Evolutionary conservation across 1,139 yeast genomes (phyloP).

Genomic region (Candida tropicalis): DNA sequence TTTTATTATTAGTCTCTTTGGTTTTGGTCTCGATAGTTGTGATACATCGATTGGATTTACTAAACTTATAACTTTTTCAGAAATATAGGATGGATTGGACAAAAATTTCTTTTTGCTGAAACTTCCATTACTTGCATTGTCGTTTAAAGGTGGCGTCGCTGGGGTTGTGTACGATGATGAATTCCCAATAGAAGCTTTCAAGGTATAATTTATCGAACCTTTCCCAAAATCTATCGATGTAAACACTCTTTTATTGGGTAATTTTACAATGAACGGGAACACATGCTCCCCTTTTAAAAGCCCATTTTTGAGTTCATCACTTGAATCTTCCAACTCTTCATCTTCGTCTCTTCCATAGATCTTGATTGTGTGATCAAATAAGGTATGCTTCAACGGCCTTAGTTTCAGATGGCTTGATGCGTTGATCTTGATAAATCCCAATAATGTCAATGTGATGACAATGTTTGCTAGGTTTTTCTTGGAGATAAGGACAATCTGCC

Average conservation of each 20-base stretch:
- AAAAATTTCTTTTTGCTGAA: conserved; percentile 20
- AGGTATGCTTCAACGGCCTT: conserved; percentile 50
- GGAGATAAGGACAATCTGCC: conserved; percentile 59
- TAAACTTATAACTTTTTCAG: conserved; percentile 61
- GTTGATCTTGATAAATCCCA: conserved; percentile 60
- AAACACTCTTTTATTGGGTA: conserved; percentile 70
- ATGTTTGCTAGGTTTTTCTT: conserved; percentile 59
- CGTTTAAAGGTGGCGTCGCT: conserved; percentile 11
- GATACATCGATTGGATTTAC: conserved; percentile 77
- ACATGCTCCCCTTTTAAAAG: conserved; percentile 80
- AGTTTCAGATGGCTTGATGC: conserved; percentile 53
- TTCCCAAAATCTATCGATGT: conserved; percentile 83
- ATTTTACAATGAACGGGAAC: conserved; percentile 79
- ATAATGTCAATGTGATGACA: conserved; percentile 52
- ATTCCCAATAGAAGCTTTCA: conserved; percentile 58
- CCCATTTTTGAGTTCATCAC: conserved; percentile 43
- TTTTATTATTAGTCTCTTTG: conserved; percentile 64
- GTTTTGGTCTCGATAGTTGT: conserved; percentile 63
- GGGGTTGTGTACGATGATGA: conserved; percentile 17
- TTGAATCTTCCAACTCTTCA: conserved; percentile 1
- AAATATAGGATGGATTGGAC: conserved; percentile 37
- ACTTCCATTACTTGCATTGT: conserved; percentile 8
- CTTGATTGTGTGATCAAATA: conserved; percentile 66
- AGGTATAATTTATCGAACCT: conserved; percentile 73
- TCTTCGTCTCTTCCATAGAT: conserved; percentile 58